A percentile compares a stretch with the other conserved stretches of the same genome.
Evolutionary conservation across 768 basidiomycete genomes (phyloP).

Genomic region (Hygrophorus russula): DNA sequence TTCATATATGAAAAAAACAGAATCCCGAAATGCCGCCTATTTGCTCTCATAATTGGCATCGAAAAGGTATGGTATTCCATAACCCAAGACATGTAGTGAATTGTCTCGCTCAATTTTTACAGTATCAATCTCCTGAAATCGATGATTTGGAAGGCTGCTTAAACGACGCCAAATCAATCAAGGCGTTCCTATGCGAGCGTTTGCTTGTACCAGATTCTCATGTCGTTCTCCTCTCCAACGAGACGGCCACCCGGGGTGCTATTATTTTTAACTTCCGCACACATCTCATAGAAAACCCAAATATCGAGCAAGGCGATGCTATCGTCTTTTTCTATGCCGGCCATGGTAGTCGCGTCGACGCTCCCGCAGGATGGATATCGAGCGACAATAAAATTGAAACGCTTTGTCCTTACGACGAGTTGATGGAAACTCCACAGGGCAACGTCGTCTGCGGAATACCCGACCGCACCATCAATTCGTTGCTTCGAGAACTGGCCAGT

Average conservation of each 20-base stretch:
- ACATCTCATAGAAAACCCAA: neutral
- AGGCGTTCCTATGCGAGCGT: neutral
- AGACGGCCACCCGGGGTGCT: neutral
- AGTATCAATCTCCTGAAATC: neutral
- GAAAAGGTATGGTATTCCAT: too few species aligned
- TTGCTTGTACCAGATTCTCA: conserved; percentile 4
- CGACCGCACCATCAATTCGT: neutral
- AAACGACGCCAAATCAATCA: conserved; percentile 2
- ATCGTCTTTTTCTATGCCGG: conserved; percentile 1
- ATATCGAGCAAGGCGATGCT: neutral
- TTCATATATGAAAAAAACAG: too few species aligned
- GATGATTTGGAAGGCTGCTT: neutral
- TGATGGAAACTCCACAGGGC: neutral
- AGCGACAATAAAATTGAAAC: neutral
- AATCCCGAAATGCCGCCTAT: too few species aligned
- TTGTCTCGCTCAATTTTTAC: too few species aligned
- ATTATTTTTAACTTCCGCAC: conserved; percentile 1
- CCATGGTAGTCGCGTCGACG: conserved; percentile 1
- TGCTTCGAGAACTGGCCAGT: neutral
- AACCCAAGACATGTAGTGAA: too few species aligned
- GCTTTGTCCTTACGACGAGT: neutral
- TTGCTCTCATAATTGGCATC: too few species aligned
- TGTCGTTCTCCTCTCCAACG: conserved; percentile 1
- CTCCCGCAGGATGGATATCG: neutral
- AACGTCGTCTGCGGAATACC: neutral